These are phyloP conservation scores for Chytriomyces hyalinus DNA, from an alignment of 192 early-diverging fungal species.

Conservation along the genomic window DNA sequence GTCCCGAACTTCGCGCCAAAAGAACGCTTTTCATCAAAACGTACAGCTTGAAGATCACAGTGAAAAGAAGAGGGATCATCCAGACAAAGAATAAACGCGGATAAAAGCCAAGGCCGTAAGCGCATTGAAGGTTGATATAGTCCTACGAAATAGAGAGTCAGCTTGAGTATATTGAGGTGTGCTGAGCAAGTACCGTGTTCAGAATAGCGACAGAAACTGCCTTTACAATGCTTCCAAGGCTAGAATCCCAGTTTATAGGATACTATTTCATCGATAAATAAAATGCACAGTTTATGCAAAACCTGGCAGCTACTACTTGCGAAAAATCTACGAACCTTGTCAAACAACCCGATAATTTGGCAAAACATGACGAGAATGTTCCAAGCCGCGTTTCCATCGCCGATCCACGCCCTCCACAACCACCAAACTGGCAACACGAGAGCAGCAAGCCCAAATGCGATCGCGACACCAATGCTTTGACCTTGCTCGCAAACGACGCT, in stretches of 20 bases:
- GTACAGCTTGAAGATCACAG: constrained; percentile 11
- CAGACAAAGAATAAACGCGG: constrained; percentile 13
- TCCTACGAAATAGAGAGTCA: background rate
- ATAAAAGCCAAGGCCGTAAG: constrained; percentile 22
- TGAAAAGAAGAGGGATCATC: background rate
- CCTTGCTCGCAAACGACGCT: constrained; percentile 14
- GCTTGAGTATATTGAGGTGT: background rate
- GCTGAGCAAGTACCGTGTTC: constrained; percentile 12
- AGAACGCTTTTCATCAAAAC: constrained; percentile 5
- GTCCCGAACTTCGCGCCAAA: constrained; percentile 2
- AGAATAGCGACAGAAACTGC: constrained; percentile 20
- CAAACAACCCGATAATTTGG: constrained; percentile 29
- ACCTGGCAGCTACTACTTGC: no score
- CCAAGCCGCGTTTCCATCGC: constrained; percentile 10
- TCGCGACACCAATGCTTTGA: constrained; percentile 24
- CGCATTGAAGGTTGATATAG: constrained; percentile 31
- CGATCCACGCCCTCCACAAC: constrained; percentile 25
- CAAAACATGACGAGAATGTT: constrained; percentile 20
- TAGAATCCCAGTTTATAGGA: constrained; percentile 29
- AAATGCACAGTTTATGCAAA: no score
- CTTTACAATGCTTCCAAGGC: constrained; percentile 21
- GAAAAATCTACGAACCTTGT: no score
- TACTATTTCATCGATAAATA: no score
- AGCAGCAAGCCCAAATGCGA: constrained; percentile 11
- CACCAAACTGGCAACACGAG: constrained; percentile 10